These are phyloP conservation scores for Cyberlindnera mycetangii DNA, from an alignment of 805 yeast genomes.

Conservation along the genomic window DNA sequence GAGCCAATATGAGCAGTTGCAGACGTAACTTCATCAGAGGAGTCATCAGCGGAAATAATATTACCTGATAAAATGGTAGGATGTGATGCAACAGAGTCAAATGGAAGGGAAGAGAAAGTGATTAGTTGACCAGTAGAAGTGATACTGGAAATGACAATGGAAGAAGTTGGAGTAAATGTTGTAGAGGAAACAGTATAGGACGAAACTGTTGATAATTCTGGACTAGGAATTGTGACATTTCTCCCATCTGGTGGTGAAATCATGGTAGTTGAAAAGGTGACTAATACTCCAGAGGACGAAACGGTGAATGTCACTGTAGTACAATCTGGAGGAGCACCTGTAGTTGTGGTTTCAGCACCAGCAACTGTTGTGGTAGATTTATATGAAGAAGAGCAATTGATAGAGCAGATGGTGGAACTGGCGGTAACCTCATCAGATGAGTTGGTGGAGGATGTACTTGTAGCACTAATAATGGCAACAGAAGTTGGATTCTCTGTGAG, in stretches of 20 bases:
- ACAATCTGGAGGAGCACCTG: not conserved
- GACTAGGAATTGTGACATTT: too few relatives aligned
- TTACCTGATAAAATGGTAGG: not conserved
- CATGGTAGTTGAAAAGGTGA: too few relatives aligned
- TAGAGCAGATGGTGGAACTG: not conserved
- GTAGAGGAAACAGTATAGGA: not conserved
- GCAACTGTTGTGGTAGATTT: conserved; percentile 2
- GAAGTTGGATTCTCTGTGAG: too few relatives aligned
- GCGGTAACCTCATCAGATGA: not conserved
- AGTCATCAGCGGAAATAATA: not conserved
- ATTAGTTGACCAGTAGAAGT: not conserved
- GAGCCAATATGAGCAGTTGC: too few relatives aligned
- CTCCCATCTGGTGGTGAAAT: too few relatives aligned
- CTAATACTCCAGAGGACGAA: too few relatives aligned
- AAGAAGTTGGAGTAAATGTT: not conserved
- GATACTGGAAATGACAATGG: too few relatives aligned
- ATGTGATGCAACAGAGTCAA: not conserved
- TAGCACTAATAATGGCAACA: too few relatives aligned
- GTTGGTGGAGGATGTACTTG: too few relatives aligned
- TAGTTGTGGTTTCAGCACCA: conserved; percentile 1
- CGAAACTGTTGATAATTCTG: not conserved
- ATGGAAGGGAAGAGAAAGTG: not conserved
- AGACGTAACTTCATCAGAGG: too few relatives aligned
- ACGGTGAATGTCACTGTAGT: not conserved
- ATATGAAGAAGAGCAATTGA: not conserved